Base-by-base conservation (phyloP, 441 rosid genomes). In the Mallotus japonicus region DNA sequence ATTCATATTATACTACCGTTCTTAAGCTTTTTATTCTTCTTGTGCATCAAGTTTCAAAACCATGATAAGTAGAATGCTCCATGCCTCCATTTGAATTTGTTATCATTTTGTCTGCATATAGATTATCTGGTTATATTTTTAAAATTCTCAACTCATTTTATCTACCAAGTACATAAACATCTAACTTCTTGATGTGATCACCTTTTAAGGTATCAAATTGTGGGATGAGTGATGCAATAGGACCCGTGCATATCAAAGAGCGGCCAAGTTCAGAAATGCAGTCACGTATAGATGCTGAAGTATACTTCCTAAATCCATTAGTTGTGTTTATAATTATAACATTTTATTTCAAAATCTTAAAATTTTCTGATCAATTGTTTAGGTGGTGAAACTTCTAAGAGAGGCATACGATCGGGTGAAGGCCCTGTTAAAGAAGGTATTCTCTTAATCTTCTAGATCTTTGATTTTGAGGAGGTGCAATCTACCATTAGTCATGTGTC, bases 251-350 rank as follows among this genome's bases (percentile, higher is more conserved):
- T 85, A 81, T 91, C 78, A 95, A 89, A 86, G 99, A 95, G 76
- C 89, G 92, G 49, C 90, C 98, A 60, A 91, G 99, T 79, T 85
- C 96, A 82, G 99, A 95, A 70, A 87, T 95, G 98, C 98, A 90
- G 66, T 93, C 99, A 68, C 97, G 95, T 6, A 84, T 91, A 3
- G 99, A 95, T 79, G 98, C 95, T 46, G 99, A 95, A 82, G 97
- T 91, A 84, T 50, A 85, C 49, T 54, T 76, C 49, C 68, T 13
- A 53, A 77, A 68, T 70, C 55, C 67, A 7, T 3, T 51, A 51
- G 61, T 51, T 64, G 1, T 49, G 22, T 37, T 65, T n/a, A 15
- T 19, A 62, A 19, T 11, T 20, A 19, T 54, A n/a, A n/a, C 57
- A 8, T 40, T 54, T 32, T 51, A 24, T 40, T 46, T 56, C 13